Evolutionary conservation across 2,329 filamentous ascomycete species (phyloP), one percentile per base, ranked within the genome.

Genomic region (Trichoderma lentiforme): DNA sequence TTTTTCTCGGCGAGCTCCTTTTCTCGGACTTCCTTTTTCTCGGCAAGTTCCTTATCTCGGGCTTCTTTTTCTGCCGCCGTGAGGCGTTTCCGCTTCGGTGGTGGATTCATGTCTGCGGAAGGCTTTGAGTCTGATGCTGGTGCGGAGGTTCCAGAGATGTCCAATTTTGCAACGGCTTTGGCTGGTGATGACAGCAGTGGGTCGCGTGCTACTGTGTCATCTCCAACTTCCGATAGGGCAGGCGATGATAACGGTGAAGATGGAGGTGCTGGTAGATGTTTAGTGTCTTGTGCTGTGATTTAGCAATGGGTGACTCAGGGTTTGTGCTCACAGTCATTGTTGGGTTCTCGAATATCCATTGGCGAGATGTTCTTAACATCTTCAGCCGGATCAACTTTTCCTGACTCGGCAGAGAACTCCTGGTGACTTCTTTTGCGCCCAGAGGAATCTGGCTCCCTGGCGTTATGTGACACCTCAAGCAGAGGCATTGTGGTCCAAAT

Each of bases 341-440:
- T 72, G 21, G 77, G 65, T 39, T 74, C 70, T 43, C 76, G 74
- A 24, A 76, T 63, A 15, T 73, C 68, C 24, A 63, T 36, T 8
- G 73, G 47, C 3, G 66, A 66, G 7, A 75, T 71, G 12, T 74
- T 61, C 70, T 78, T 78, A n/a, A 53, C 47, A 21, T 76, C 75
- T 21, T 70, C 70, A 1, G 72, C 72, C 3, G 67, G 65, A 24
- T 80, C 77, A 28, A 73, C 63, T 67, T 78, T 77, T n/a, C 77
- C 67, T 26, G 79, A 73, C 28, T 82, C 78, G 11, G 78, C 80
- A 3, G 82, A 75, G 73, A 82, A 87, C 36, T 86, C 83, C 53
- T 84, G 81, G 74, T 86, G 84, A 56, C 79, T 83, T 72, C 85
- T 80, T 77, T 88, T 88, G 66, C 82, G 81, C 62, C 80, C 79